phyloP scores from a whole-genome alignment of 495 filamentous ascomycete genomes.

The Penicillium subrubescens region DNA sequence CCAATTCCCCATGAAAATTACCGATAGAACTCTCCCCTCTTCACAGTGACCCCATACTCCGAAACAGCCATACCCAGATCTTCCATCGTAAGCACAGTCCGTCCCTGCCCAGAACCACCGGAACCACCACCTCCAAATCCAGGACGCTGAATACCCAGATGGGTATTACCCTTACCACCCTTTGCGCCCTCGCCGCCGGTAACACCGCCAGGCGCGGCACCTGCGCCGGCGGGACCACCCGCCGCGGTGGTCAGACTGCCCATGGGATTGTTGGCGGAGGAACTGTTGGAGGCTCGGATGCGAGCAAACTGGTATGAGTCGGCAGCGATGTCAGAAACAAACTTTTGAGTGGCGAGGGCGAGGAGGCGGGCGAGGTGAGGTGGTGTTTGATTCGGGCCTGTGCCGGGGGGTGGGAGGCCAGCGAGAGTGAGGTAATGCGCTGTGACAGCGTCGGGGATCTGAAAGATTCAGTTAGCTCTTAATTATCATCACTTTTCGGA shows the following conservation, averaged over 20 bases:
- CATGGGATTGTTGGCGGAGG: constrained; percentile 83
- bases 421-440: constrained; percentile 96
- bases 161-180: constrained; percentile 63
- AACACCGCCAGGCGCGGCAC: constrained; percentile 55
- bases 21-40: constrained; percentile 95
- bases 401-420: constrained; percentile 86
- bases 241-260: constrained; percentile 79
- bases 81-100: constrained; percentile 98
- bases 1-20: constrained; percentile 40
- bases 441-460: constrained; percentile 98
- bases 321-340: constrained; percentile 94
- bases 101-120: constrained; percentile 79
- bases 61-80: constrained; percentile 96
- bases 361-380: constrained; percentile 88
- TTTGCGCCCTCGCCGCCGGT: constrained; percentile 53
- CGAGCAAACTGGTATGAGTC: constrained; percentile 97
- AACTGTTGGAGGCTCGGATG: constrained; percentile 87
- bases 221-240: constrained; percentile 62
- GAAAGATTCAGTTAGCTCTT: constrained; percentile 23
- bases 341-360: constrained; percentile 94
- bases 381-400: constrained; percentile 77
- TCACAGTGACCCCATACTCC: constrained; percentile 96
- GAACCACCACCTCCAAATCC: constrained; percentile 93
- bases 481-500: neutral
- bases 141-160: constrained; percentile 84